Conservation (phyloP, 2,329 filamentous ascomycete species). For the Fusarium sp. region DNA sequence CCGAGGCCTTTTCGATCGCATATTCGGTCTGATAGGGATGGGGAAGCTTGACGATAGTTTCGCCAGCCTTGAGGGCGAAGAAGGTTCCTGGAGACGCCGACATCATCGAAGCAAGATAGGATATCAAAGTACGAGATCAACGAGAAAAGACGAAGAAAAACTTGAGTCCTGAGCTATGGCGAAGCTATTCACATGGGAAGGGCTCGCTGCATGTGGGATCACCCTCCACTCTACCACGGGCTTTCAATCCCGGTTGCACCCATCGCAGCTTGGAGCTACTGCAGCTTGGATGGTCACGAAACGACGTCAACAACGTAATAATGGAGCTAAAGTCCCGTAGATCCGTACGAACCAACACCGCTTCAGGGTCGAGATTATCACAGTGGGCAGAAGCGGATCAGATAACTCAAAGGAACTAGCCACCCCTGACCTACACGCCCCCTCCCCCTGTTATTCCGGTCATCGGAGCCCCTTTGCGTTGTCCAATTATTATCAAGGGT, state of each 20-base stretch:
- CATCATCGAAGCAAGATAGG: slow-evolving; percentile 24
- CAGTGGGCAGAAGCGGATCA: slow-evolving; percentile 42
- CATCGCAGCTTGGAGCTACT: not conserved
- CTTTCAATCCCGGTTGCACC: slow-evolving; percentile 7
- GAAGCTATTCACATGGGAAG: slow-evolving; percentile 41
- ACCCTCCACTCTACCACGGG: slow-evolving; percentile 23
- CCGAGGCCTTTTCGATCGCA: slow-evolving; percentile 50
- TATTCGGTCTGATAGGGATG: slow-evolving; percentile 62
- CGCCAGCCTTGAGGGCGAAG: slow-evolving; percentile 44
- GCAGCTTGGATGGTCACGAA: not conserved
- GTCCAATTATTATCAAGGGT: not conserved
- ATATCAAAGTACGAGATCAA: not conserved
- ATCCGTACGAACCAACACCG: slow-evolving; percentile 28
- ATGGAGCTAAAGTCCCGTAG: slow-evolving; percentile 13
- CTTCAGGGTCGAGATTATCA: slow-evolving; percentile 18
- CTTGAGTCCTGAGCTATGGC: not conserved
- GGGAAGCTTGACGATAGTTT: slow-evolving; percentile 60
- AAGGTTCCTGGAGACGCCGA: slow-evolving; percentile 32
- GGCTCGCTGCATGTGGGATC: slow-evolving; percentile 8
- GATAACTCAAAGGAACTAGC: slow-evolving; percentile 38
- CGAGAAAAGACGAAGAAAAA: slow-evolving; percentile 5
- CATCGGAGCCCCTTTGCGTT: slow-evolving; percentile 12
- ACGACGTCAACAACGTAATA: slow-evolving; percentile 18
- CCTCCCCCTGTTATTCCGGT: slow-evolving; percentile 18
- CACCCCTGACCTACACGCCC: slow-evolving; percentile 17